A percentile compares a stretch with the other conserved stretches of the same genome.
These are phyloP conservation scores for Pestalotiopsis sp. DNA, from an alignment of 2,329 filamentous ascomycete species.

Conservation along the genomic window DNA sequence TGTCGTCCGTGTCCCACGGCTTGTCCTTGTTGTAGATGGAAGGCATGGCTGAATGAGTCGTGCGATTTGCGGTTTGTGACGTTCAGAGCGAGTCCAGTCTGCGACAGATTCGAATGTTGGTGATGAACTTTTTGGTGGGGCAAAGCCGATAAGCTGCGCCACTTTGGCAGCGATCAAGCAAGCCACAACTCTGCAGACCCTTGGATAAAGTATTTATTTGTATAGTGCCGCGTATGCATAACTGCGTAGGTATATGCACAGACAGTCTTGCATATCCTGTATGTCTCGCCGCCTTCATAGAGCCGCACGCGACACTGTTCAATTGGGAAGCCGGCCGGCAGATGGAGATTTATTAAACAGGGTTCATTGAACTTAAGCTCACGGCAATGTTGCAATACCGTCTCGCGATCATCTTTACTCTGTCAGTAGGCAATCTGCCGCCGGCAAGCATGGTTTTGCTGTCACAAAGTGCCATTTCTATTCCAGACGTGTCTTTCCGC, in stretches of 20 bases:
- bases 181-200: not conserved
- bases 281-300: not conserved
- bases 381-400: not conserved
- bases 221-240: not conserved
- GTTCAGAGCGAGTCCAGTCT: not conserved
- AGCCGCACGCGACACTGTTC: not conserved
- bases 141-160: conserved; percentile 3
- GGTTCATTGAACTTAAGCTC: not conserved
- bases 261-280: too few relatives aligned
- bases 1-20: conserved; percentile 94
- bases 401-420: not conserved
- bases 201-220: not conserved
- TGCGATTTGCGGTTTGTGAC: not conserved
- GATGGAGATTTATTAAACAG: not conserved
- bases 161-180: not conserved
- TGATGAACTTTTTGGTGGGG: conserved; percentile 8
- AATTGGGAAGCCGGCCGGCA: not conserved
- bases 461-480: too few relatives aligned
- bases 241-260: not conserved
- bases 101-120: not conserved
- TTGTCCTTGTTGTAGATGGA: conserved; percentile 57
- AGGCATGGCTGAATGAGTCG: conserved; percentile 6
- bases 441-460: not conserved
- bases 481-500: too few relatives aligned
- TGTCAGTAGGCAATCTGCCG: not conserved